Evolutionary conservation across 2,329 filamentous ascomycete genomes (phyloP).

Genomic region (Juglanconis sp.): DNA sequence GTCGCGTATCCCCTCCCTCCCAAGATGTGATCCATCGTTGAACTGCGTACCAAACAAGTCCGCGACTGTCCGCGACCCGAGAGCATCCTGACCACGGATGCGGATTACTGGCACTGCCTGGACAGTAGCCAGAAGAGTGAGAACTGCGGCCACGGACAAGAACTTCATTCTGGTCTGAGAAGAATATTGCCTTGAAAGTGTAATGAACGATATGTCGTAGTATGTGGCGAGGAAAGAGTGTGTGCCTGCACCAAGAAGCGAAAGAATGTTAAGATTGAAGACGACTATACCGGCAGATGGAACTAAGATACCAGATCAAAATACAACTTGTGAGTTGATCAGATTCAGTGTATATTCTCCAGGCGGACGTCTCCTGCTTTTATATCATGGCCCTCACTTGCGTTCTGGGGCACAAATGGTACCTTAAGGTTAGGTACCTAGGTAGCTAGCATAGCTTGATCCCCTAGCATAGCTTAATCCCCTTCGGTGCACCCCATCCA

Average conservation of each 20-base stretch:
- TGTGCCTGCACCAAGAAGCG: not conserved
- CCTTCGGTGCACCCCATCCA: too few species aligned
- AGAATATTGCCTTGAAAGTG: not conserved
- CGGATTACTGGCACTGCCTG: not conserved
- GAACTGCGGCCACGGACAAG: not conserved
- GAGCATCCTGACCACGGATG: not conserved
- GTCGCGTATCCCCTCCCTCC: too few species aligned
- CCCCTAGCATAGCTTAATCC: too few species aligned
- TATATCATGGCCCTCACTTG: too few species aligned
- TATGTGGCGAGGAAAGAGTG: not conserved
- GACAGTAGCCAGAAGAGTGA: not conserved
- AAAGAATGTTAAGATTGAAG: not conserved
- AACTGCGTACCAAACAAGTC: not conserved
- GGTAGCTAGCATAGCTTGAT: too few species aligned
- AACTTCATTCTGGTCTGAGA: not conserved
- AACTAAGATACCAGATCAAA: not conserved
- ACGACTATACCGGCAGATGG: not conserved
- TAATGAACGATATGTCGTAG: not conserved
- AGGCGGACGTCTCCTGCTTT: too few species aligned
- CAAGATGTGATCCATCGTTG: too few species aligned
- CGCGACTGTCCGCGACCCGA: not conserved
- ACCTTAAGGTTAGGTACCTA: too few species aligned
- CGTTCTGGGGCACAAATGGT: too few species aligned
- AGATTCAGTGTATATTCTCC: too few species aligned
- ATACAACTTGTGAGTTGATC: not conserved